Conservation (phyloP, 129 eudicot genomes). For the carrot (Daucus carota) region DH1_v3.0 NC_030383.2:7949001-7949500, state of each 20-base stretch:
- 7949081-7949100: neutral
- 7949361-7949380: too few species aligned
- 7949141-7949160: neutral
- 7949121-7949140: neutral
- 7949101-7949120: neutral
- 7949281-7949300: too few species aligned
- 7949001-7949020: constrained; percentile 64
- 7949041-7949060: neutral
- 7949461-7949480: too few species aligned
- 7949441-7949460: too few species aligned
- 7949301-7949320: too few species aligned
- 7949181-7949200: neutral
- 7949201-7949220: neutral
- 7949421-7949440: too few species aligned
- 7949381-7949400: too few species aligned
- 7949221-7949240: neutral
- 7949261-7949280: too few species aligned
- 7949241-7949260: constrained; percentile 4
- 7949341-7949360: too few species aligned
- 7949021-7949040: neutral
- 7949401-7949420: too few species aligned
- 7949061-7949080: neutral
- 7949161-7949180: neutral
- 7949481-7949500: too few species aligned
- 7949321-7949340: too few species aligned